Percentiles rank a stretch among this genome's conserved stretches.
These are phyloP conservation scores for Pleurotus giganteus DNA, from an alignment of 768 basidiomycete species.

Conservation along the genomic window DNA sequence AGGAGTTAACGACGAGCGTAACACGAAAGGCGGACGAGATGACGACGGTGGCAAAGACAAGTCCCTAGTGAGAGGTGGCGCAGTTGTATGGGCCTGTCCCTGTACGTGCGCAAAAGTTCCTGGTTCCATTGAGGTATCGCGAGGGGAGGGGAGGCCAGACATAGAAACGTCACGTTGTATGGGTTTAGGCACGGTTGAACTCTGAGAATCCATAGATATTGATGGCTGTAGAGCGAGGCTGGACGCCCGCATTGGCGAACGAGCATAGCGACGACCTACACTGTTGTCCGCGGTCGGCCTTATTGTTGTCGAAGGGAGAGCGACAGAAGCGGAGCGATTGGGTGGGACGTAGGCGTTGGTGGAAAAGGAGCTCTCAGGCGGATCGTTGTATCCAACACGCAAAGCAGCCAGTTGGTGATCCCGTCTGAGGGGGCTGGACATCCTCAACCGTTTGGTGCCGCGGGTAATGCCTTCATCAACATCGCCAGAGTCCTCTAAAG, in stretches of 20 bases:
- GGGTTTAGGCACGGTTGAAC: constrained; percentile 33
- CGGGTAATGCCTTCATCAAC: constrained; percentile 23
- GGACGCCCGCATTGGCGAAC: constrained; percentile 42
- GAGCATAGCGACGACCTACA: constrained; percentile 32
- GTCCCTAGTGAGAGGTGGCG: constrained; percentile 33
- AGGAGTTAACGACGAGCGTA: constrained; percentile 72
- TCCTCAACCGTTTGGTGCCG: constrained; percentile 51
- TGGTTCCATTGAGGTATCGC: constrained; percentile 39
- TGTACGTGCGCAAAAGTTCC: constrained; percentile 12
- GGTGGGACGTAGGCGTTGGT: constrained; percentile 20
- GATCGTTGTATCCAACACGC: constrained; percentile 47
- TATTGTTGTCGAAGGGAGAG: constrained; percentile 19
- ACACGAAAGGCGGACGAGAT: constrained; percentile 50
- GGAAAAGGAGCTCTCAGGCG: constrained; percentile 45
- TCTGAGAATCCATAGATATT: constrained; percentile 72
- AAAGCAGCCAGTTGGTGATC: constrained; percentile 18
- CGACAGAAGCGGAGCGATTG: constrained; percentile 26
- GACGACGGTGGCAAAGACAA: constrained; percentile 45
- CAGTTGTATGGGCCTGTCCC: constrained; percentile 2
- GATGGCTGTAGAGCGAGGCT: constrained; percentile 42
- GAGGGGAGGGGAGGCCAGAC: constrained; percentile 31
- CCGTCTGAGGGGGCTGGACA: constrained; percentile 46
- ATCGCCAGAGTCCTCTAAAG: constrained; percentile 28
- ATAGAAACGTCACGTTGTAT: constrained; percentile 42
- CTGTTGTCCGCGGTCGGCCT: constrained; percentile 30